Evolutionary conservation across 805 yeast genomes (phyloP).

Genomic region (Metschnikowia similis): DNA sequence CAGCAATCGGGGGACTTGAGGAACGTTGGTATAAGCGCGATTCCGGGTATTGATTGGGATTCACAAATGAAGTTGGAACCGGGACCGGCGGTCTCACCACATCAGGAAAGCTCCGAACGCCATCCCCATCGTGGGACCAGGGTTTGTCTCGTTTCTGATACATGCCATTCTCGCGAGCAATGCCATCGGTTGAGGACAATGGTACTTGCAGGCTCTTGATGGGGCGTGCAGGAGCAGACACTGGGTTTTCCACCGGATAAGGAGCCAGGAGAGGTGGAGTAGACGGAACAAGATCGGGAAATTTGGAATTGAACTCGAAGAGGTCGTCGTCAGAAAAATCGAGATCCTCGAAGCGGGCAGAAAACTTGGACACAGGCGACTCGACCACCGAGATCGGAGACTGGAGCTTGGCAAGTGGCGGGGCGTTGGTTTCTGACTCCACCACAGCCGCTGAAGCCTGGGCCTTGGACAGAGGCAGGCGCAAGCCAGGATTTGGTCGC

Average conservation of each 20-base stretch:
- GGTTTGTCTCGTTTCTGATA: neutral
- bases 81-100: neutral
- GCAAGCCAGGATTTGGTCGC: neutral
- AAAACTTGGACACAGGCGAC: neutral
- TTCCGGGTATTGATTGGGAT: neutral
- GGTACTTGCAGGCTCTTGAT: too few relatives aligned
- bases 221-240: neutral
- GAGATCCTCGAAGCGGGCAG: neutral
- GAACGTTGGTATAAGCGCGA: neutral
- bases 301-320: conserved; percentile 11
- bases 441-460: neutral
- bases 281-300: conserved; percentile 9
- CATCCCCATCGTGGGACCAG: neutral
- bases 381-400: neutral
- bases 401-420: neutral
- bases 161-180: neutral
- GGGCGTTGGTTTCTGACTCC: too few relatives aligned
- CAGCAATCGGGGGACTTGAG: neutral
- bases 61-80: neutral
- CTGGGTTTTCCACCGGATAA: conserved; percentile 6
- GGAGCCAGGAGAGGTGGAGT: neutral
- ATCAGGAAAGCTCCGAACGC: neutral
- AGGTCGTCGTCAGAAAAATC: conserved; percentile 7
- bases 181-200: too few relatives aligned
- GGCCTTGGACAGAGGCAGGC: neutral